Evolutionary conservation across 768 basidiomycete genomes (phyloP).

Genomic region (Boletus rubropictus): DNA sequence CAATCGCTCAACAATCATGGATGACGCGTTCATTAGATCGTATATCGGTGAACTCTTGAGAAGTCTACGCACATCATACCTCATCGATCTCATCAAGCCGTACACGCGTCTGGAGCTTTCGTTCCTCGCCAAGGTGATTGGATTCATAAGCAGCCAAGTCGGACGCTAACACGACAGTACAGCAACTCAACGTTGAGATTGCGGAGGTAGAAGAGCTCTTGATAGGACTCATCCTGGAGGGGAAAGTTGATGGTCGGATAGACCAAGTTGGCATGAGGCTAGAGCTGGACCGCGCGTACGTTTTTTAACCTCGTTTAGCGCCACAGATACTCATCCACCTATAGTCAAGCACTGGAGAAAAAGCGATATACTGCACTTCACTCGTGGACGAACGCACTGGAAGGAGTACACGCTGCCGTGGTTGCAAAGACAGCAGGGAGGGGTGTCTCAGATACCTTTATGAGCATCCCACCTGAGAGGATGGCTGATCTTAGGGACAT

Average conservation of each 20-base stretch:
- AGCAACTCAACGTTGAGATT: slow-evolving; percentile 95
- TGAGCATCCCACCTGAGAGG: slow-evolving; percentile 28
- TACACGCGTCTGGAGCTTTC: slow-evolving; percentile 91
- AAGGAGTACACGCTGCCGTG: slow-evolving; percentile 69
- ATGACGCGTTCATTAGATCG: slow-evolving; percentile 87
- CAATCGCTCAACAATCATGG: slow-evolving; percentile 93
- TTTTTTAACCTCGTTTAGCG: not conserved
- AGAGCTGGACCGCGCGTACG: slow-evolving; percentile 82
- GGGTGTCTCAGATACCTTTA: slow-evolving; percentile 30
- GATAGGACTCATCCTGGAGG: slow-evolving; percentile 89
- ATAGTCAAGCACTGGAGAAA: slow-evolving; percentile 81
- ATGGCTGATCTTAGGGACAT: slow-evolving; percentile 29
- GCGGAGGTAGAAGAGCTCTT: slow-evolving; percentile 92
- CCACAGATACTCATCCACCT: slow-evolving; percentile 3
- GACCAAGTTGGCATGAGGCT: slow-evolving; percentile 94
- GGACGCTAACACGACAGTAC: slow-evolving; percentile 3
- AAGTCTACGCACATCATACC: slow-evolving; percentile 90
- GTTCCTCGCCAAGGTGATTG: slow-evolving; percentile 79
- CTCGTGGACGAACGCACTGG: slow-evolving; percentile 79
- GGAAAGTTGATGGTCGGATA: slow-evolving; percentile 94
- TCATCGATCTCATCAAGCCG: slow-evolving; percentile 97
- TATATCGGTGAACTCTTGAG: slow-evolving; percentile 96
- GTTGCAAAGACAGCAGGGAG: slow-evolving; percentile 60
- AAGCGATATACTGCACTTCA: slow-evolving; percentile 76
- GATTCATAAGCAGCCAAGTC: not conserved